Percentiles rank a stretch among this genome's conserved stretches.
Evolutionary conservation across 768 basidiomycete species (phyloP).

Genomic region (Ramaria sp.): DNA sequence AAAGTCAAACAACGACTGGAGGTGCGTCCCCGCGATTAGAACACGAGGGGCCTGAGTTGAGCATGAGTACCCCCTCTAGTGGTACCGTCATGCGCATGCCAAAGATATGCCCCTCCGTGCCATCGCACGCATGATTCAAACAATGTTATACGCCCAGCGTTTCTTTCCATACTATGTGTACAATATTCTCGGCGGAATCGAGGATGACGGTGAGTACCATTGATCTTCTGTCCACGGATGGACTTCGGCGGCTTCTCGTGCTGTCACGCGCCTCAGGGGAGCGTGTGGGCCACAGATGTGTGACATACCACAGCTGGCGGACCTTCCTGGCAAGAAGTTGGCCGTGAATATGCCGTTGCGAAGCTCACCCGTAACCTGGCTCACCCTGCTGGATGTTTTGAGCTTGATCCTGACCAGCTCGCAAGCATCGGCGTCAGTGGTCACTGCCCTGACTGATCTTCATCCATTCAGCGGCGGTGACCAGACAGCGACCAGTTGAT

Average conservation of each 20-base stretch:
- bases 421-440: too few relatives aligned
- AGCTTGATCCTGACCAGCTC: too few relatives aligned
- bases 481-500: too few relatives aligned
- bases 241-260: constrained; percentile 7
- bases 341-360: too few relatives aligned
- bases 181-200: constrained; percentile 92
- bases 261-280: constrained; percentile 1
- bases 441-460: too few relatives aligned
- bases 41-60: not conserved
- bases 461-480: too few relatives aligned
- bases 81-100: constrained; percentile 95
- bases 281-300: too few relatives aligned
- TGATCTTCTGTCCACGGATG: not conserved
- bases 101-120: constrained; percentile 96
- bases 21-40: constrained; percentile 34
- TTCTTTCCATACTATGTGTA: constrained; percentile 99
- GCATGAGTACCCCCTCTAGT: constrained; percentile 36
- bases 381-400: too few relatives aligned
- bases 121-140: constrained; percentile 96
- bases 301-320: too few relatives aligned
- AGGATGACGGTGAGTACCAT: constrained; percentile 75
- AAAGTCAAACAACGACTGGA: constrained; percentile 90
- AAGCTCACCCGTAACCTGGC: too few relatives aligned
- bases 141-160: constrained; percentile 90
- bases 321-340: too few relatives aligned